Evolutionary conservation across 768 basidiomycete species (phyloP).

Genomic region (Lentinula aciculospora): DNA sequence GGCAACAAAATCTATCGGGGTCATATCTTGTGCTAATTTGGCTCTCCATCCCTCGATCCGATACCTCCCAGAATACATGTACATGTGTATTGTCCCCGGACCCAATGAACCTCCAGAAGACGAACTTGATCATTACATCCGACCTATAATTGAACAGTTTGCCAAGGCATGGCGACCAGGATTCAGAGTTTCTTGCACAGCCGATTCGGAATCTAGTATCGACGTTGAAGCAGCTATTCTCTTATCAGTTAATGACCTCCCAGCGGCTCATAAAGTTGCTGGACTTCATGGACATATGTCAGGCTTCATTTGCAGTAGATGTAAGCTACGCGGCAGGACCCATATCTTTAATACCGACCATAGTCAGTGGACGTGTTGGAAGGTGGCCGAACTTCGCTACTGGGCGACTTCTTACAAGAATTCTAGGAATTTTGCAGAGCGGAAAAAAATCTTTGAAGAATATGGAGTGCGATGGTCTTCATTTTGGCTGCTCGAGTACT

Average conservation of each 20-base stretch:
- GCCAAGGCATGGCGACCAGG: conserved; percentile 23
- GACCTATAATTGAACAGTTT: conserved; percentile 28
- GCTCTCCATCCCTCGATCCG: not conserved
- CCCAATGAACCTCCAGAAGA: conserved; percentile 26
- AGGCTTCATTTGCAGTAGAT: conserved; percentile 22
- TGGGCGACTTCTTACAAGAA: conserved; percentile 17
- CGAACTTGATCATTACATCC: conserved; percentile 29
- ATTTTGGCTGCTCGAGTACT: conserved; percentile 31
- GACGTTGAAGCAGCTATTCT: conserved; percentile 14
- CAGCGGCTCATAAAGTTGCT: conserved; percentile 20
- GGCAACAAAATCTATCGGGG: conserved; percentile 20
- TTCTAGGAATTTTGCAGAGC: conserved; percentile 12
- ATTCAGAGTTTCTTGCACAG: conserved; percentile 15
- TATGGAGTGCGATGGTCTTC: conserved; percentile 23
- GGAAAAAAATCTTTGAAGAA: conserved; percentile 13
- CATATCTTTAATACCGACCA: conserved; percentile 23
- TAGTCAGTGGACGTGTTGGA: conserved; percentile 16
- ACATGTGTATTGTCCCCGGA: conserved; percentile 29
- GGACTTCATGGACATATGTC: conserved; percentile 17
- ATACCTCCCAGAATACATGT: conserved; percentile 28
- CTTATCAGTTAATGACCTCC: conserved; percentile 25
- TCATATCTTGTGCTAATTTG: conserved; percentile 20
- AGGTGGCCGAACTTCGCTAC: conserved; percentile 11
- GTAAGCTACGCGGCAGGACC: conserved; percentile 12
- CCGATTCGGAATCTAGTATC: conserved; percentile 14